Evolutionary conservation across 2,329 filamentous ascomycete species (phyloP).

Genomic region (Colletotrichum tanaceti): DNA sequence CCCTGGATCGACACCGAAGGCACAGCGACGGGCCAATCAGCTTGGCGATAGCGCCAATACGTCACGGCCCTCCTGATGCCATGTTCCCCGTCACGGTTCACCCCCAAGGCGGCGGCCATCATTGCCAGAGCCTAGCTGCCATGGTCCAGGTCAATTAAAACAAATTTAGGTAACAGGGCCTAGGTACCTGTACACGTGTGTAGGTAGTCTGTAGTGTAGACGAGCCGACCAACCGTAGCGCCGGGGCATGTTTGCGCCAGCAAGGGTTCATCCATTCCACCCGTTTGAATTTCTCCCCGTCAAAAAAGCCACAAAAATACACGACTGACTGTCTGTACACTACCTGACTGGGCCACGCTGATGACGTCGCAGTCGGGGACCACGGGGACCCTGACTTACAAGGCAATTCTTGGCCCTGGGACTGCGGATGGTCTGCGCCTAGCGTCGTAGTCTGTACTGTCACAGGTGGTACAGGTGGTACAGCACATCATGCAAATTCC

Average conservation of each 20-base stretch:
- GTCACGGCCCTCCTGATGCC: conserved; percentile 26
- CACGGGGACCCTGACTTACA: conserved; percentile 38
- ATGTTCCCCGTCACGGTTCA: conserved; percentile 21
- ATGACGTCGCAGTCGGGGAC: conserved; percentile 39
- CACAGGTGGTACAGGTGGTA: conserved; percentile 36
- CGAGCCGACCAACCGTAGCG: conserved; percentile 33
- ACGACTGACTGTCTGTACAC: too few species aligned
- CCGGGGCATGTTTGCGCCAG: conserved; percentile 21
- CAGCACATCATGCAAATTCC: conserved; percentile 30
- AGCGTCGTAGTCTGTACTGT: conserved; percentile 31
- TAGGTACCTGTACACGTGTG: too few species aligned
- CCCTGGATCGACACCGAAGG: conserved; percentile 33
- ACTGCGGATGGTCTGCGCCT: conserved; percentile 10
- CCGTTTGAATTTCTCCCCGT: not conserved
- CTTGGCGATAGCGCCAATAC: conserved; percentile 25
- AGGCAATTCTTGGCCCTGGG: conserved; percentile 29
- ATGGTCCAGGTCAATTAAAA: too few species aligned
- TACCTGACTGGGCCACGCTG: conserved; percentile 24
- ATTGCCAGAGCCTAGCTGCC: too few species aligned
- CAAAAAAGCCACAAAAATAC: conserved; percentile 14
- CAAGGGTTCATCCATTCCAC: conserved; percentile 31
- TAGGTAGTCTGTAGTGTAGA: too few species aligned
- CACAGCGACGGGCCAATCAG: conserved; percentile 28
- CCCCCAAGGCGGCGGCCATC: conserved; percentile 14
- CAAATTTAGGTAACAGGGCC: conserved; percentile 7